A percentile compares a stretch with the other conserved stretches of the same genome.
Conservation (phyloP, 1,139 yeast species). For the Magnusiomyces paraingens region DNA sequence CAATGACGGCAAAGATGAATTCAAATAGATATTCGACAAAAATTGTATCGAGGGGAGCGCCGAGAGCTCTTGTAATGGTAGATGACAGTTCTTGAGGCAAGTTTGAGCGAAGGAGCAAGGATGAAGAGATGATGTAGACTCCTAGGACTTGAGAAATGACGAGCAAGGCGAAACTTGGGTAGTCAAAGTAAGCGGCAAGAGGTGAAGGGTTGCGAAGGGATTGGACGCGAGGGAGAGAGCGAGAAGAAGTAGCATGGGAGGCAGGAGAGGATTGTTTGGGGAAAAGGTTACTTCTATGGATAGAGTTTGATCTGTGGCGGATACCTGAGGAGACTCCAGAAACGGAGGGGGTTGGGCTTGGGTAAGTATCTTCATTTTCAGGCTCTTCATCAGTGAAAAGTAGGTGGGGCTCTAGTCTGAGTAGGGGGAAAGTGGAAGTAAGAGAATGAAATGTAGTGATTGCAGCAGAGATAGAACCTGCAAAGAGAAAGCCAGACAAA, state of each 20-base stretch:
- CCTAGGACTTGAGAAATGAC: conserved; percentile 68
- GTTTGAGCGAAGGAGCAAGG: conserved; percentile 67
- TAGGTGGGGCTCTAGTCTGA: conserved; percentile 11
- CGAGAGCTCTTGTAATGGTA: conserved; percentile 45
- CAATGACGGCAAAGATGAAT: conserved; percentile 55
- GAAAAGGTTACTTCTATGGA: background rate
- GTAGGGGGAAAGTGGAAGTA: conserved; percentile 29
- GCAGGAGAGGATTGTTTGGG: background rate
- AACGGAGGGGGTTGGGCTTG: conserved; percentile 6
- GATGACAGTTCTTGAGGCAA: conserved; percentile 56
- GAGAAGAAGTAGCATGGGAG: background rate
- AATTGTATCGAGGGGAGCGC: conserved; percentile 45
- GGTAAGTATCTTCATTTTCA: conserved; percentile 15
- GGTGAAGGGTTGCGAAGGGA: too few species aligned
- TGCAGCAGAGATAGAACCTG: conserved; percentile 47
- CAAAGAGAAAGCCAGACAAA: conserved; percentile 58
- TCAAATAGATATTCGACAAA: conserved; percentile 80
- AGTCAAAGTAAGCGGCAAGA: background rate
- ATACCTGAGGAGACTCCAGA: conserved; percentile 4
- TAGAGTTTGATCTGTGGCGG: too few species aligned
- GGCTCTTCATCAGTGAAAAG: conserved; percentile 2
- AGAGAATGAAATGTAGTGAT: conserved; percentile 28
- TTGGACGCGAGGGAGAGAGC: background rate
- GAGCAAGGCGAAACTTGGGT: conserved; percentile 32
- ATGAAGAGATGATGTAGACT: conserved; percentile 72